phyloP scores from a whole-genome alignment of 345 rosid genomes.

The Brassica cretica region DNA sequence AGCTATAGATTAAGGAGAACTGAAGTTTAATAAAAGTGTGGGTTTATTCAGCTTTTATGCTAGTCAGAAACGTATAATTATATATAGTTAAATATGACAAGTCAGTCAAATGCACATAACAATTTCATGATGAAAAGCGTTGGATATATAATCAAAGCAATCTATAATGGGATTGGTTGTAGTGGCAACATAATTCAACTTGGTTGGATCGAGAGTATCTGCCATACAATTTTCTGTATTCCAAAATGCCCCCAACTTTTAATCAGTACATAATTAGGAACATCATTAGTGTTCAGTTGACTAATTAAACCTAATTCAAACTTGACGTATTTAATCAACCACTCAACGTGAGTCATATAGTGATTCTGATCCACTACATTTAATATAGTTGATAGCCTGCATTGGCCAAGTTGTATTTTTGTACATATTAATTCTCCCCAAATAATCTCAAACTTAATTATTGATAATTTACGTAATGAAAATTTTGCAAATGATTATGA shows the following conservation, averaged over 20 bases:
- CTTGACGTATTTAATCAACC: constrained; percentile 30
- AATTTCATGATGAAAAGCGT: neutral
- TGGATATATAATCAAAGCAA: constrained; percentile 19
- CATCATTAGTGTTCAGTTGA: constrained; percentile 35
- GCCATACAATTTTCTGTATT: constrained; percentile 19
- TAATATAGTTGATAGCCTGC: constrained; percentile 13
- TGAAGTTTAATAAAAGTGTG: neutral
- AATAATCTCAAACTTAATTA: constrained; percentile 3
- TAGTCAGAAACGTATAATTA: neutral
- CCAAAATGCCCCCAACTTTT: constrained; percentile 28
- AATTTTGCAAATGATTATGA: constrained; percentile 25
- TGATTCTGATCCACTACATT: constrained; percentile 21
- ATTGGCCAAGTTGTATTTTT: constrained; percentile 20
- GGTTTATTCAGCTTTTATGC: neutral
- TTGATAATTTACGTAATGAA: constrained; percentile 4
- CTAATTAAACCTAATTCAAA: constrained; percentile 23
- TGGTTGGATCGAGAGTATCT: constrained; percentile 35
- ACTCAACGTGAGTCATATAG: constrained; percentile 26
- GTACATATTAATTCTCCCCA: constrained; percentile 3
- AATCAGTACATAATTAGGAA: constrained; percentile 27
- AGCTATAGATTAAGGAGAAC: neutral
- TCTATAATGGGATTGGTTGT: constrained; percentile 32
- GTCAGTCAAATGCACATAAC: neutral
- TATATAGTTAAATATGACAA: neutral
- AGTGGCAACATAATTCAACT: constrained; percentile 30